Percentiles rank a stretch among this genome's conserved stretches.
Evolutionary conservation across 208 protist species (phyloP).

Genomic region (Trichomonas tenax): DNA sequence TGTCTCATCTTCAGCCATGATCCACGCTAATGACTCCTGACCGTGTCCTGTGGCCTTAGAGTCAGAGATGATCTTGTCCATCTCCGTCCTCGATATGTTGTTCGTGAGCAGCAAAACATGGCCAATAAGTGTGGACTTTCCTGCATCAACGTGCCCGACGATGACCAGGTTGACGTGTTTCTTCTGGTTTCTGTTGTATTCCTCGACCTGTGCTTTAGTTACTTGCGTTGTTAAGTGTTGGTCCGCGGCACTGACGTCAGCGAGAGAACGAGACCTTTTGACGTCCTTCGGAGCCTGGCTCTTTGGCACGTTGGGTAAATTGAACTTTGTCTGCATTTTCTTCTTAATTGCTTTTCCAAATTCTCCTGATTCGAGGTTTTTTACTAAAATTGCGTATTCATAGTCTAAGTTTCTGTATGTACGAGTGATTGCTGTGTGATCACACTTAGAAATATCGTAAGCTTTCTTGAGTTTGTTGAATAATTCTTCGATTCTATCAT

Average conservation of each 20-base stretch:
- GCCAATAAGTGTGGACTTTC: slow-evolving; percentile 54
- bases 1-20: slow-evolving; percentile 89
- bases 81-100: background rate
- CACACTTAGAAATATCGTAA: background rate
- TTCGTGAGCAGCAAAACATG: slow-evolving; percentile 32
- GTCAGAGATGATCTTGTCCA: background rate
- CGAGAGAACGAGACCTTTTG: background rate
- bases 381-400: background rate
- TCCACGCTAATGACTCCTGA: slow-evolving; percentile 36
- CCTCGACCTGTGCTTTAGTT: background rate
- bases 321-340: background rate
- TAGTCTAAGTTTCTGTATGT: background rate
- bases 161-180: slow-evolving; percentile 41
- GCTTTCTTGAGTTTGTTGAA: background rate
- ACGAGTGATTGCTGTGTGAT: background rate
- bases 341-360: background rate
- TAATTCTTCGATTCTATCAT: background rate
- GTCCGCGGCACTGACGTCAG: too few species aligned
- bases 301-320: too few species aligned
- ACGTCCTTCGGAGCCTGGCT: background rate
- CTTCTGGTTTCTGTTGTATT: background rate
- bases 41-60: background rate
- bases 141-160: slow-evolving; percentile 56
- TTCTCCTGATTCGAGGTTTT: background rate
- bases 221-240: background rate